Evolutionary conservation across 202 grass and related monocot species (phyloP).

Genomic region (Bolboschoenoplectus hybrid): DNA sequence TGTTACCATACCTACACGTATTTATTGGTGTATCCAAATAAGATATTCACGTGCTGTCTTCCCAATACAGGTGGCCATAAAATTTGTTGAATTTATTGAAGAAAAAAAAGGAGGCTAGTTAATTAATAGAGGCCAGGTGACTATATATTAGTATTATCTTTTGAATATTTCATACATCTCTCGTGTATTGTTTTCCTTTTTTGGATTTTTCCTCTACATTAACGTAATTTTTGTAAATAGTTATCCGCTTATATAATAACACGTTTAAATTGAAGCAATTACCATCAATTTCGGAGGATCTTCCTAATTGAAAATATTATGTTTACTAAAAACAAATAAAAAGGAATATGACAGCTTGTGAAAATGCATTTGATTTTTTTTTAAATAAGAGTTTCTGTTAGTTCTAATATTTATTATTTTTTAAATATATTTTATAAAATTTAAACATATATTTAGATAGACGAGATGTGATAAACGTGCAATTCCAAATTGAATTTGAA

Average conservation of each 20-base stretch:
- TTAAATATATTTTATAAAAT: no score
- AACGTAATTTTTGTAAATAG: neutral
- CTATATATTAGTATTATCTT: neutral
- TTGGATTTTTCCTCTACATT: neutral
- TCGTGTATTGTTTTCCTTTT: neutral
- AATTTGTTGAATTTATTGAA: neutral
- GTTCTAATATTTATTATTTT: no score
- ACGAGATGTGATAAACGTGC: no score
- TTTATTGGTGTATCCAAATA: neutral
- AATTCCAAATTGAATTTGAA: no score
- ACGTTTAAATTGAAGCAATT: neutral
- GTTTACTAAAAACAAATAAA: neutral
- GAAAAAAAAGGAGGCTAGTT: neutral
- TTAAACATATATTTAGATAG: no score
- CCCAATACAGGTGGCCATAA: neutral
- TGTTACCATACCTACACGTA: neutral
- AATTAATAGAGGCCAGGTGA: neutral
- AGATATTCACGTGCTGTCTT: neutral
- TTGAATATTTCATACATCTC: neutral
- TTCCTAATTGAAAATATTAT: neutral
- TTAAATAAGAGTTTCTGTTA: no score
- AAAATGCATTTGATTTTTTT: constrained; percentile 4
- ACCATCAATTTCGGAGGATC: neutral
- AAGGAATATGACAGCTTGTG: neutral
- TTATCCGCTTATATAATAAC: neutral